Evolutionary conservation across 208 protist species (phyloP), one percentile per base, ranked within the genome.

Genomic region (Kentomonas sorsogonicus): DNA sequence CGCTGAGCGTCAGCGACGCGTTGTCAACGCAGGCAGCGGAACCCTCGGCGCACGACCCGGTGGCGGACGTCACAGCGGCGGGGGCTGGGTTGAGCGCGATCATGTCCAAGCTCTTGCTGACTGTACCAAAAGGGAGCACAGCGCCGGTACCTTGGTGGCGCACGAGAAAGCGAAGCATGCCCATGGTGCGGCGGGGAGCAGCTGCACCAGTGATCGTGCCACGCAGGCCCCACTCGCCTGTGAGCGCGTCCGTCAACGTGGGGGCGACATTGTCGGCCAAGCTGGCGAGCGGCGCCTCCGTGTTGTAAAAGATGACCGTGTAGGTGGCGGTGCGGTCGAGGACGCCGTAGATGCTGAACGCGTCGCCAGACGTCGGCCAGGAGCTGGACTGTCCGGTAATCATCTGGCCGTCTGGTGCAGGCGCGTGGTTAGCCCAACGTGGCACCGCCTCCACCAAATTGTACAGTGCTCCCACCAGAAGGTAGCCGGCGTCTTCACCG

Each of bases 111-210:
- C 7, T 31, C 2, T 31, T 20, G 31, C 53, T 26, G 2, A 23
- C 33, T 27, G 43, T 60, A 10, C 43, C 39, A 22, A 51, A 41
- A 5, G 23, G 27, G 36, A 66, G 34, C 27, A 33, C 48, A 10
- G 40, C 29, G 11, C 22, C 48, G 44, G 59, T 65, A 40, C 6
- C 41, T n/a, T n/a, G n/a, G 59, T 65, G 39, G 20, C 47, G 30
- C 5, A 65, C 39, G 50, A 65, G 59, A 23, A 56, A 39, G 27
- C 59, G 47, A 26, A 52, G 57, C 59, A 65, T 65, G 30, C 59
- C 59, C 29, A 65, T 44, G 22, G 33, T 51, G 36, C 50, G n/a
- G n/a, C n/a, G n/a, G n/a, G n/a, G n/a, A n/a, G n/a, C 50, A 30
- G 51, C n/a, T n/a, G n/a, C n/a, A n/a, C n/a, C n/a, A n/a, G n/a